Evolutionary conservation across 495 filamentous ascomycete genomes (phyloP), one percentile per base, ranked within the genome.

Genomic region (Articulospora tetracladia): DNA sequence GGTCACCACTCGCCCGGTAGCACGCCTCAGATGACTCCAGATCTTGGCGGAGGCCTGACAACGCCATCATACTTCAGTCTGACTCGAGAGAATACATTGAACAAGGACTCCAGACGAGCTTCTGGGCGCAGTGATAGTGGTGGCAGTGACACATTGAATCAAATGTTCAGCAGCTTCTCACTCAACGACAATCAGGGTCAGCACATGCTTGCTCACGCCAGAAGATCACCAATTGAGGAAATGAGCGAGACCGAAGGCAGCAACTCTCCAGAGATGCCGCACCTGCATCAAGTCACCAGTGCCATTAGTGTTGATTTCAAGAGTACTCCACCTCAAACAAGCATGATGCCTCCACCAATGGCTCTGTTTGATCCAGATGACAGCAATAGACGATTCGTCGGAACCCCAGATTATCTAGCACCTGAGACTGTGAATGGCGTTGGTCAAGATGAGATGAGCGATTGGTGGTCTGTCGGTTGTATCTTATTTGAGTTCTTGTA

Each of bases 391-490:
- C 86, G 90, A 36, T 98, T 98, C 69, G 94, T 98, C 19, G 94
- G 94, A 39, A 98, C 94, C 1, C 94, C 94, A 1, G 94, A 98
- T 74, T 98, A 98, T 72, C 83, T 98, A 19, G 93, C 94, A 1
- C 94, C 94, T 1, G 94, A 98, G 71, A 98, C 94, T 0, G 96
- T 98, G 70, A 92, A 90, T 67, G 94, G 94, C 52, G 82, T 90
- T 60, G 91, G 93, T 0, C 94, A 98, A 73, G 94, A 98, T 70
- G 92, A 98, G 70, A 93, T 92, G 64, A 97, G 94, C 71, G 94
- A 98, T 82, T 98, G 94, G 94, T 98, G 94, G 94, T 98, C 94
- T 7, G 76, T 98, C 48, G 94, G 94, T 1, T 98, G 94, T 67
- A 98, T 98, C 60, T 77, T 98, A 74, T 98, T 97, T 69, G 94